A percentile compares a stretch with the other conserved stretches of the same genome.
Evolutionary conservation across 106 monocot species (phyloP).

Genomic region (Dendrobium nobile): DNA sequence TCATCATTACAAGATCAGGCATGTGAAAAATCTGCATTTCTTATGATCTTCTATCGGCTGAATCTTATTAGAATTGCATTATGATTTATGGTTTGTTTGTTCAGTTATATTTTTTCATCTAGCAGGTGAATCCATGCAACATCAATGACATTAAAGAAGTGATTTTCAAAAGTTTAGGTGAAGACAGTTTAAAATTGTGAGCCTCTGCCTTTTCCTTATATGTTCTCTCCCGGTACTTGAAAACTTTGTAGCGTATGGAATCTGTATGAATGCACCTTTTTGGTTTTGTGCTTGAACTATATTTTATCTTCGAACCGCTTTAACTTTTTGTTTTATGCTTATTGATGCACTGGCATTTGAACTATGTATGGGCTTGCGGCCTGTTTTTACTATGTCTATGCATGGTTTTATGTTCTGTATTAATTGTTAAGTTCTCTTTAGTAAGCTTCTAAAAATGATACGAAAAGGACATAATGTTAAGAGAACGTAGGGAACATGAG

Average conservation of each 20-base stretch:
- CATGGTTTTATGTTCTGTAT: no score
- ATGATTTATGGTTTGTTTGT: neutral
- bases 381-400: no score
- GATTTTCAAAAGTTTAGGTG: conserved; percentile 56
- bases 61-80: neutral
- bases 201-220: conserved; percentile 1
- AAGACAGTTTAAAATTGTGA: conserved; percentile 69
- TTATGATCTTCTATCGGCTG: neutral
- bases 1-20: conserved; percentile 94
- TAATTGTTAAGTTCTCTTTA: no score
- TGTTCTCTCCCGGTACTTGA: neutral
- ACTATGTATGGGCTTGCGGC: no score
- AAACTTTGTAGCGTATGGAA: neutral
- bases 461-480: no score
- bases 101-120: conserved; percentile 9
- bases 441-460: no score
- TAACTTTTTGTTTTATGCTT: no score
- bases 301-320: no score
- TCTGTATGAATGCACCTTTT: neutral
- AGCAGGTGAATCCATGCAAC: conserved; percentile 66
- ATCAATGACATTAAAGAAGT: conserved; percentile 67
- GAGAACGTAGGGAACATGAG: no score
- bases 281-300: neutral
- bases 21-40: neutral
- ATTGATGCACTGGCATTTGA: no score